Percentiles rank a stretch among this genome's conserved stretches.
These are phyloP conservation scores for Kalmusia sp. DNA, from an alignment of 2,329 filamentous ascomycete species.

Conservation along the genomic window DNA sequence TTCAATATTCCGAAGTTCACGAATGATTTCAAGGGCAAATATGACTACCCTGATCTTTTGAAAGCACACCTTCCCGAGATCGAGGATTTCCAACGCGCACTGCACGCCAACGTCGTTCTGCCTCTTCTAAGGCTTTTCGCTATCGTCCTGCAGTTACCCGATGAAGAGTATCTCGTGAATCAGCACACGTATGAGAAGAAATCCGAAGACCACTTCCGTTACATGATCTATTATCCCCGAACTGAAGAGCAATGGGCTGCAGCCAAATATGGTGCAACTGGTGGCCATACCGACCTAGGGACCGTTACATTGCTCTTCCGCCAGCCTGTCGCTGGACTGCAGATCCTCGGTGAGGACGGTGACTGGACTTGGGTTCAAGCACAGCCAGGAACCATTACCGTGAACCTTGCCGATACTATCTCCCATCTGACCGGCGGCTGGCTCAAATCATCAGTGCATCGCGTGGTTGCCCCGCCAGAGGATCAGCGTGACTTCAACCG, in stretches of 20 bases:
- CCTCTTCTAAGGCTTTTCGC: slow-evolving; percentile 67
- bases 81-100: slow-evolving; percentile 58
- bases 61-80: slow-evolving; percentile 55
- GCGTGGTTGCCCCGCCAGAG: slow-evolving; percentile 57
- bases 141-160: slow-evolving; percentile 65
- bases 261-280: slow-evolving; percentile 52
- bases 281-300: slow-evolving; percentile 65
- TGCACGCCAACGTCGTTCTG: slow-evolving; percentile 63
- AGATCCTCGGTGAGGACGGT: slow-evolving; percentile 54
- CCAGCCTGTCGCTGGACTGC: slow-evolving; percentile 64
- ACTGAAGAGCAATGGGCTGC: slow-evolving; percentile 54
- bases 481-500: slow-evolving; percentile 59
- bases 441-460: slow-evolving; percentile 58
- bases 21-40: slow-evolving; percentile 60
- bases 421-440: slow-evolving; percentile 50
- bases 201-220: slow-evolving; percentile 67
- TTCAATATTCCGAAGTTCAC: slow-evolving; percentile 69
- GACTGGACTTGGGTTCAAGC: slow-evolving; percentile 53
- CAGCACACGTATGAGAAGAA: slow-evolving; percentile 66
- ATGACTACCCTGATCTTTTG: slow-evolving; percentile 52
- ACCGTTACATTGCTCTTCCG: slow-evolving; percentile 65
- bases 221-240: slow-evolving; percentile 65
- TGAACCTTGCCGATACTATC: slow-evolving; percentile 51
- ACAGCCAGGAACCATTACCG: slow-evolving; percentile 49
- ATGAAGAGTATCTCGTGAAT: slow-evolving; percentile 63